Percentiles rank a stretch among this genome's conserved stretches.
Conservation (phyloP, 257 asterid species). For the Jaltomata sinuosa region DNA sequence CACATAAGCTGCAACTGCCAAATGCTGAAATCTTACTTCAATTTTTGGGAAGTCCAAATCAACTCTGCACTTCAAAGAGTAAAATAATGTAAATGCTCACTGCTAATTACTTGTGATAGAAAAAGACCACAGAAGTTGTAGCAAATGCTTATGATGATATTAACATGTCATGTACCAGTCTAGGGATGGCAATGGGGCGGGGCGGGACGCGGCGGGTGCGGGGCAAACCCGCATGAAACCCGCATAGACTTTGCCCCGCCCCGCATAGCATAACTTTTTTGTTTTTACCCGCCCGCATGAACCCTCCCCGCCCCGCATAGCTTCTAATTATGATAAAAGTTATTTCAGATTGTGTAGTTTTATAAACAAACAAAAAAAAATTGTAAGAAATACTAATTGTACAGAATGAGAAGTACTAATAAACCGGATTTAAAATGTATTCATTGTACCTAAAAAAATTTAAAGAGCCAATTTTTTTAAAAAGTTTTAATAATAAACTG, state of each 20-base stretch:
- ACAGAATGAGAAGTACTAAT: too few relatives aligned
- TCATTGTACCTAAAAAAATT: too few relatives aligned
- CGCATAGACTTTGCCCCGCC: not conserved
- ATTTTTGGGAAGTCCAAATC: slow-evolving; percentile 85
- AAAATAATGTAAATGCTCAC: not conserved
- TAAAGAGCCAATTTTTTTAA: too few relatives aligned
- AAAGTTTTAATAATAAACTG: too few relatives aligned
- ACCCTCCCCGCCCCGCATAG: not conserved
- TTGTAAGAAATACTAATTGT: too few relatives aligned
- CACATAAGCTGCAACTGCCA: slow-evolving; percentile 64
- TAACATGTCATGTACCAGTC: not conserved
- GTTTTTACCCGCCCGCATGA: not conserved
- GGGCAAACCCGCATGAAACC: too few relatives aligned
- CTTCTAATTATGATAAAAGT: too few relatives aligned
- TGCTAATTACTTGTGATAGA: not conserved
- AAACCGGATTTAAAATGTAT: too few relatives aligned
- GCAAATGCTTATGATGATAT: not conserved
- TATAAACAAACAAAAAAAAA: too few relatives aligned
- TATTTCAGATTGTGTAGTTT: too few relatives aligned
- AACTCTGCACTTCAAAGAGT: slow-evolving; percentile 44
- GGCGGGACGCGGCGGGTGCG: too few relatives aligned
- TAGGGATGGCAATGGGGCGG: too few relatives aligned
- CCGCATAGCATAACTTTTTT: not conserved
- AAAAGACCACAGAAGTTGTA: not conserved
- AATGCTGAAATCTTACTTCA: slow-evolving; percentile 75